A percentile compares a stretch with the other conserved stretches of the same genome.
phyloP scores from a whole-genome alignment of 305 asterid genomes.

The Solanum chacoense region DNA sequence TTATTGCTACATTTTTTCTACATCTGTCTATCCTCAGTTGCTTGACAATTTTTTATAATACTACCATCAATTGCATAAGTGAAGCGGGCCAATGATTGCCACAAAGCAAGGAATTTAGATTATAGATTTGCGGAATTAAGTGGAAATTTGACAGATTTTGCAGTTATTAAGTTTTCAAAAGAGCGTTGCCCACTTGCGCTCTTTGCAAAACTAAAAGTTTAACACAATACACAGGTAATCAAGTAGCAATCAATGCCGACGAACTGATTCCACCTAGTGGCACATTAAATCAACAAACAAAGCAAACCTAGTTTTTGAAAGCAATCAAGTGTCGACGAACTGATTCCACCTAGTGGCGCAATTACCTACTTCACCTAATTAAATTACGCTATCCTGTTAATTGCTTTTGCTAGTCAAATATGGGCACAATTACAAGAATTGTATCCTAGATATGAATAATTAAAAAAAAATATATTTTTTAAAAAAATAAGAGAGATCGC shows the following conservation, averaged over 20 bases:
- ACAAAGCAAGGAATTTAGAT: not conserved
- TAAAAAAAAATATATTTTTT: no score
- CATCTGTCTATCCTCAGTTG: not conserved
- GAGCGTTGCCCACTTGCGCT: not conserved
- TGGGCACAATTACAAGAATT: rapidly evolving
- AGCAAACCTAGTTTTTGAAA: not conserved
- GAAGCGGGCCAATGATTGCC: not conserved
- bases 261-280: no score
- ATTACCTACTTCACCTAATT: not conserved
- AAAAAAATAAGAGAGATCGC: not conserved
- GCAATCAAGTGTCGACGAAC: no score
- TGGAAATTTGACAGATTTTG: no score
- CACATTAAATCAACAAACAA: no score
- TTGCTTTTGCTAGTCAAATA: no score
- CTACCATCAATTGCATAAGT: not conserved
- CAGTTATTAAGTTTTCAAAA: not conserved
- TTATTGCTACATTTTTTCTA: not conserved
- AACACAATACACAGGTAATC: not conserved
- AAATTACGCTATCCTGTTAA: no score
- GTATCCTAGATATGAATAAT: not conserved
- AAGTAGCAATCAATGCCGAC: no score
- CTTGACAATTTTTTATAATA: not conserved
- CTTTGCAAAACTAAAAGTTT: no score
- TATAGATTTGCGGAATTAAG: no score
- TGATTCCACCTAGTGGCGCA: no score